Evolutionary conservation across 2,329 filamentous ascomycete genomes (phyloP).

Genomic region (Fusarium multiceps): DNA sequence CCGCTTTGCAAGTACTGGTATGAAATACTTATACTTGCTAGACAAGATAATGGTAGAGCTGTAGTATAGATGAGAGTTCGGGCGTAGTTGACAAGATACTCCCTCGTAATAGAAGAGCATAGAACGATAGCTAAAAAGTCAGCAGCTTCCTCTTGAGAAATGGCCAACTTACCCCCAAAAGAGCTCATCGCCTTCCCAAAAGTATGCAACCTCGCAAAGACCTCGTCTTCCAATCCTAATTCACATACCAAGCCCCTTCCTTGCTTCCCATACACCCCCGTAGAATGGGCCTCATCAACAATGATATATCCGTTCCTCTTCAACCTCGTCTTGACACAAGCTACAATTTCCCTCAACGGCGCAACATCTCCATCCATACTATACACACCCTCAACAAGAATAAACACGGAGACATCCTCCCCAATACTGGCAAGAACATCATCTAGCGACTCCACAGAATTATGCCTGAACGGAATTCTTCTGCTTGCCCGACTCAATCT

Average conservation of each 20-base stretch:
- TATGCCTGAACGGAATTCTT: conserved; percentile 67
- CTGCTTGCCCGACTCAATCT: conserved; percentile 66
- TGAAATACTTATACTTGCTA: conserved; percentile 67
- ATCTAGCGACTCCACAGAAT: conserved; percentile 56
- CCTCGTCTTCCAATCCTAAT: conserved; percentile 63
- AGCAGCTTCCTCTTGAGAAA: too few relatives aligned
- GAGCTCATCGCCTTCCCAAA: conserved; percentile 76
- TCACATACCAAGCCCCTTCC: conserved; percentile 70
- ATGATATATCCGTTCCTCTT: conserved; percentile 72
- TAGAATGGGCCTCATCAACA: conserved; percentile 76
- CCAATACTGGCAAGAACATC: conserved; percentile 50
- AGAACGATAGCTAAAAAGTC: conserved; percentile 62
- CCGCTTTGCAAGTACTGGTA: conserved; percentile 68
- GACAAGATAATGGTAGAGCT: conserved; percentile 70
- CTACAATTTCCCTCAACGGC: conserved; percentile 70
- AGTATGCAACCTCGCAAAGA: conserved; percentile 71
- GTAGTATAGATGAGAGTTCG: conserved; percentile 81
- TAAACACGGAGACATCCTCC: conserved; percentile 66
- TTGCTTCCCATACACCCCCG: conserved; percentile 66
- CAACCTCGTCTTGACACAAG: conserved; percentile 65
- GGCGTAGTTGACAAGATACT: conserved; percentile 80
- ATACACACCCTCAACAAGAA: conserved; percentile 78
- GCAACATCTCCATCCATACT: conserved; percentile 86
- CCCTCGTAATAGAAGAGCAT: conserved; percentile 67
- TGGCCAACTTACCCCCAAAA: conserved; percentile 76